Evolutionary conservation across 75 land plant genomes (phyloP).

Genomic region (Larix kaempferi): DNA sequence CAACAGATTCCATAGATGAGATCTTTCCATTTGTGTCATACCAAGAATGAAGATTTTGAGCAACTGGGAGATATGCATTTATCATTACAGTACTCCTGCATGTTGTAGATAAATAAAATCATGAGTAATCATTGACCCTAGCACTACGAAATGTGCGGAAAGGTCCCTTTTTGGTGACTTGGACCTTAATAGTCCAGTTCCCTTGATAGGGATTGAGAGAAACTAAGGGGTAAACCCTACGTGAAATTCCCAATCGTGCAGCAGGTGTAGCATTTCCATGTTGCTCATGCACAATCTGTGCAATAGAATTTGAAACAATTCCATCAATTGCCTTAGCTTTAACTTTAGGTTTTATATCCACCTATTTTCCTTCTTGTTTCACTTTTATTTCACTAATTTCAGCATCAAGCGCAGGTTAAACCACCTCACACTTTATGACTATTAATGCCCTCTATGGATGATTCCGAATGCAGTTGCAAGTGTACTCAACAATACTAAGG

Average conservation of each 20-base stretch:
- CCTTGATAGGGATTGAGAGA: too few relatives aligned
- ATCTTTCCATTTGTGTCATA: too few relatives aligned
- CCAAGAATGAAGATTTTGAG: constrained; percentile 73
- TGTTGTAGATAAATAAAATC: constrained; percentile 75
- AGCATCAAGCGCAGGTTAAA: constrained; percentile 47
- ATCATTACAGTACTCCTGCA: constrained; percentile 56
- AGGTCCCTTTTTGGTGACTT: constrained; percentile 85
- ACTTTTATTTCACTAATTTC: constrained; percentile 14
- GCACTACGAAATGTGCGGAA: constrained; percentile 77
- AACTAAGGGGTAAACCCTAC: constrained; percentile 86
- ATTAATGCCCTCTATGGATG: constrained; percentile 65
- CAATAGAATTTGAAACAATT: constrained; percentile 53
- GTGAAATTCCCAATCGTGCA: constrained; percentile 72
- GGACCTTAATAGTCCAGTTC: too few relatives aligned
- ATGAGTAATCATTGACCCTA: constrained; percentile 85
- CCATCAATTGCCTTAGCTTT: constrained; percentile 23
- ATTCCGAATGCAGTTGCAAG: constrained; percentile 55
- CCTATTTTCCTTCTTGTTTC: not conserved
- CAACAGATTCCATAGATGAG: too few relatives aligned
- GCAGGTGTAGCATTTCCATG: constrained; percentile 63
- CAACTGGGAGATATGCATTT: constrained; percentile 79
- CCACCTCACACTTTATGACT: constrained; percentile 65
- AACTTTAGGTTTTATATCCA: constrained; percentile 21
- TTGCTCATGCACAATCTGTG: constrained; percentile 75
- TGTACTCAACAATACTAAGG: constrained; percentile 53